Base-by-base conservation (phyloP, 768 basidiomycete species). In the Trametes maxima region DNA sequence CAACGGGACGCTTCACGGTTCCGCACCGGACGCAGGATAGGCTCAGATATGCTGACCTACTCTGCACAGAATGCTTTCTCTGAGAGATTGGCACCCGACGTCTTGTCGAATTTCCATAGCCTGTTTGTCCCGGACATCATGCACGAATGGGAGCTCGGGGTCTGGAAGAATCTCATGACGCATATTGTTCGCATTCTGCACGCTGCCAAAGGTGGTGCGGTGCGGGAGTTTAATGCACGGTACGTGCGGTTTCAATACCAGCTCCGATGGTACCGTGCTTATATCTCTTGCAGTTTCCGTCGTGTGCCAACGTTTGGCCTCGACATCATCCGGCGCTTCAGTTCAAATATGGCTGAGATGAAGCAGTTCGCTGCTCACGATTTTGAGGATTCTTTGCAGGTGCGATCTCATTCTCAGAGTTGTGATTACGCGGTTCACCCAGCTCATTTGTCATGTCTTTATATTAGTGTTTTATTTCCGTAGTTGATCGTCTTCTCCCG, bases 41-140 rank as follows among this genome's bases (percentile, higher is more conserved):
- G n/a, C n/a, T n/a, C n/a, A n/a, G n/a, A n/a, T n/a, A n/a, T n/a
- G n/a, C n/a, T n/a, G n/a, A n/a, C n/a, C n/a, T n/a, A n/a, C n/a
- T n/a, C n/a, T n/a, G n/a, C n/a, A n/a, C 17, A 79, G 78, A 79
- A 78, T 48, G 59, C 74, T 2, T 75, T 80, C 54, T 72, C 72
- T 0, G 62, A 68, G 0, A 24, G 25, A 0, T 60, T 77, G 70
- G 24, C 61, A 76, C 37, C 44, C 3, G 19, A 72, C 2, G 76
- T 62, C 47, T 21, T 0, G 8, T 0, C 68, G 1, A 44, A 54
- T 25, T 42, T 44, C 7, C 25, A 54, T 5, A 7, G 21, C 5
- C 37, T 74, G 14, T 68, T 80, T 0, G 65, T 73, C 0, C 66
- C 70, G 0, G 77, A 82, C 50, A 63, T 80, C 14, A 45, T 82